Conservation (phyloP, 2,329 filamentous ascomycete species). For the Beauveria varroae region DNA sequence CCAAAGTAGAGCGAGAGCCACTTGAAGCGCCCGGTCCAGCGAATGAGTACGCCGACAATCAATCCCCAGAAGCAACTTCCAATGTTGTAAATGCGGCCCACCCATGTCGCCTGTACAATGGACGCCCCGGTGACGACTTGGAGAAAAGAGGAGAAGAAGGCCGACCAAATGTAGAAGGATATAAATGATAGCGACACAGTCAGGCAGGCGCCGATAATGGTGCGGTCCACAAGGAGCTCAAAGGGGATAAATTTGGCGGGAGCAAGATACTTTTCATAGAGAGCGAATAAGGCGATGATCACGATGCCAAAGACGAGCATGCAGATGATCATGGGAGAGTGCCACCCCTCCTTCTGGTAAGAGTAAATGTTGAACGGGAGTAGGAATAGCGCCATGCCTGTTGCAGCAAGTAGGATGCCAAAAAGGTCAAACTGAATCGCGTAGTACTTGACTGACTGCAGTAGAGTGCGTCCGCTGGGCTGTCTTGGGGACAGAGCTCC, state of each 20-base stretch:
- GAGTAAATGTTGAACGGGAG: conserved; percentile 48
- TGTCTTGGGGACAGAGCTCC: not conserved
- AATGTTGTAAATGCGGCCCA: conserved; percentile 42
- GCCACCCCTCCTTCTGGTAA: conserved; percentile 36
- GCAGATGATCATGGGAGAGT: conserved; percentile 44
- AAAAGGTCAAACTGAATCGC: conserved; percentile 46
- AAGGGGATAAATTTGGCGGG: conserved; percentile 49
- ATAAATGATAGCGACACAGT: conserved; percentile 37
- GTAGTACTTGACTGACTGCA: conserved; percentile 37
- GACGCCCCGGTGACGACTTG: conserved; percentile 40
- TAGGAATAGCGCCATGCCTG: conserved; percentile 52
- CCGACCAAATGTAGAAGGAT: conserved; percentile 45
- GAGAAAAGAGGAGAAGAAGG: conserved; percentile 49
- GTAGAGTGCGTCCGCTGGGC: conserved; percentile 26
- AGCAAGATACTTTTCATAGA: conserved; percentile 52
- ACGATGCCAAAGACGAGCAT: conserved; percentile 56
- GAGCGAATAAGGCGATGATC: conserved; percentile 45
- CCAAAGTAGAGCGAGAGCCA: conserved; percentile 30
- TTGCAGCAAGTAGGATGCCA: conserved; percentile 50
- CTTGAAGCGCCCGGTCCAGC: conserved; percentile 40
- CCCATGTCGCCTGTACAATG: conserved; percentile 37
- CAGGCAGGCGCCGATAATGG: conserved; percentile 43
- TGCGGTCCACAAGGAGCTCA: conserved; percentile 41
- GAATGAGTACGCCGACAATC: conserved; percentile 39
- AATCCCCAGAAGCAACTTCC: conserved; percentile 43